Evolutionary conservation across 1,139 yeast genomes (phyloP).

Genomic region (Taphrina communis): DNA sequence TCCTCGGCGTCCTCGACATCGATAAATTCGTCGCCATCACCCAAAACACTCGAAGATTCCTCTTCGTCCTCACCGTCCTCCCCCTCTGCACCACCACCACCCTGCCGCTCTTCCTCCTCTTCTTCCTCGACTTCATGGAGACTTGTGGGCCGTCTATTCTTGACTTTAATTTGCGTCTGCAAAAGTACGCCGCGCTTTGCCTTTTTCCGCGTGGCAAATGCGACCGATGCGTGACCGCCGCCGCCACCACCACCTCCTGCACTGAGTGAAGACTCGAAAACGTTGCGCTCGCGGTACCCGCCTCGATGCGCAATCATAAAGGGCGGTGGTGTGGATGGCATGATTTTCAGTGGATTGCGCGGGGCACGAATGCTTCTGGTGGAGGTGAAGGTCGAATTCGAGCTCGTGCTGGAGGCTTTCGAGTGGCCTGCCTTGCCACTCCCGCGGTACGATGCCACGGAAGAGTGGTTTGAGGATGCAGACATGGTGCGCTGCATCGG

Average conservation of each 20-base stretch:
- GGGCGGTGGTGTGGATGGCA: slow-evolving; percentile 39
- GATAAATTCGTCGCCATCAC: slow-evolving; percentile 24
- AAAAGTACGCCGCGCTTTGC: slow-evolving; percentile 29
- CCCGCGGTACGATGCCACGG: slow-evolving; percentile 31
- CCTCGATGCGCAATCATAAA: slow-evolving; percentile 38
- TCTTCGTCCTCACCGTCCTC: slow-evolving; percentile 23
- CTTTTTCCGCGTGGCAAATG: slow-evolving; percentile 34
- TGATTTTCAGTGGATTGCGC: slow-evolving; percentile 37
- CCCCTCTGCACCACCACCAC: slow-evolving; percentile 1
- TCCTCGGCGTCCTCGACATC: slow-evolving; percentile 26
- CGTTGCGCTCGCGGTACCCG: slow-evolving; percentile 34
- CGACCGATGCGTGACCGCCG: slow-evolving; percentile 11
- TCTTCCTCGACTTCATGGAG: slow-evolving; percentile 27
- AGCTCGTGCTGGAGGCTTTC: slow-evolving; percentile 38
- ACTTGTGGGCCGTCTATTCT: slow-evolving; percentile 23
- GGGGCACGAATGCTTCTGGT: slow-evolving; percentile 27
- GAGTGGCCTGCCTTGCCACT: slow-evolving; percentile 32
- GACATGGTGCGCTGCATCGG: slow-evolving; percentile 33
- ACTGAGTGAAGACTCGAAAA: slow-evolving; percentile 24
- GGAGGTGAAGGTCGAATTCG: slow-evolving; percentile 32
- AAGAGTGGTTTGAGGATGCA: slow-evolving; percentile 33
- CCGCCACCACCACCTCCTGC: neutral
- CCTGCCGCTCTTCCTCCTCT: slow-evolving; percentile 17
- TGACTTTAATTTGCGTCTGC: slow-evolving; percentile 10
- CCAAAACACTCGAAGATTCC: slow-evolving; percentile 6